These are phyloP conservation scores for Penicillium bialowiezense DNA, from an alignment of 495 filamentous ascomycete species.

Conservation along the genomic window DNA sequence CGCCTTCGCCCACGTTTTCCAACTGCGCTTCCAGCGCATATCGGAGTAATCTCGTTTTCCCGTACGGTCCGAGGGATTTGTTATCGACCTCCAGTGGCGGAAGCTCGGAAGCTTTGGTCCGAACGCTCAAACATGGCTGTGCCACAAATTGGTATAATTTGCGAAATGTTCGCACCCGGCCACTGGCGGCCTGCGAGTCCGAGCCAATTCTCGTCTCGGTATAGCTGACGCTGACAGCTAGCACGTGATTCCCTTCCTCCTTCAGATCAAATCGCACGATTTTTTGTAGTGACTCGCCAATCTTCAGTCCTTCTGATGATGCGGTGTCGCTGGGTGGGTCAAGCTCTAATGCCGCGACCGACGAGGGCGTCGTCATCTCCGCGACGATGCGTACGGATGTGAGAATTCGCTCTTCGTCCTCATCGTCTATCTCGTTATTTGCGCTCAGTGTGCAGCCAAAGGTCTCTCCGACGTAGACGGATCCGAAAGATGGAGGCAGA, in stretches of 20 bases:
- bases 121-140: conserved; percentile 80
- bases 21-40: conserved; percentile 85
- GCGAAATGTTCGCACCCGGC: conserved; percentile 79
- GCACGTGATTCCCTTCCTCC: conserved; percentile 89
- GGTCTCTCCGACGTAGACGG: conserved; percentile 91
- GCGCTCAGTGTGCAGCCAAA: conserved; percentile 93
- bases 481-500: conserved; percentile 89
- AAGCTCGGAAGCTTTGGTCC: conserved; percentile 77
- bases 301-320: conserved; percentile 49
- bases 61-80: conserved; percentile 44
- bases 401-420: conserved; percentile 51
- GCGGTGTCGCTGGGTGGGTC: conserved; percentile 36
- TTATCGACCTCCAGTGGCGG: conserved; percentile 41
- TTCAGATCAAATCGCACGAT: conserved; percentile 85
- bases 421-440: conserved; percentile 71
- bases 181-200: conserved; percentile 60
- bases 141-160: conserved; percentile 97
- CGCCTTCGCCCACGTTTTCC: conserved; percentile 74
- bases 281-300: conserved; percentile 72
- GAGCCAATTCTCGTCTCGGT: conserved; percentile 55
- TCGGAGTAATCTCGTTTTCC: conserved; percentile 41
- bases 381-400: conserved; percentile 78
- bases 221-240: conserved; percentile 94
- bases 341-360: conserved; percentile 56
- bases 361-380: conserved; percentile 89